These are phyloP conservation scores for Pleurotus giganteus DNA, from an alignment of 768 basidiomycete species.

Conservation along the genomic window DNA sequence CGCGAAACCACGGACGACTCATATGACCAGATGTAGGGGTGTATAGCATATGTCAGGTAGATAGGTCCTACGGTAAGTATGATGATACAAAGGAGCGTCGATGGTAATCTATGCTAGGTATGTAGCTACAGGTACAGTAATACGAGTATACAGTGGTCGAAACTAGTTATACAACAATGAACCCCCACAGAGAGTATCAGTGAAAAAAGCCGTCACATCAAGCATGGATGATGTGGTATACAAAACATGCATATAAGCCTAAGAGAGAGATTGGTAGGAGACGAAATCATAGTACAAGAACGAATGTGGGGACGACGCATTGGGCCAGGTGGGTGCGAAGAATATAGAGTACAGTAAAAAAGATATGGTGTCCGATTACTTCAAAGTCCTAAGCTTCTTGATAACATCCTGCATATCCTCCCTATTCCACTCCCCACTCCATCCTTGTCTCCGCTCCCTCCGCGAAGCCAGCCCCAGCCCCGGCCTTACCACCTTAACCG, in stretches of 20 bases:
- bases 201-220: background rate
- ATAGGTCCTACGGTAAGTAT: background rate
- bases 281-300: background rate
- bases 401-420: slow-evolving; percentile 26
- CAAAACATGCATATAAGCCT: background rate
- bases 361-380: slow-evolving; percentile 9
- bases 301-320: background rate
- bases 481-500: too few species aligned
- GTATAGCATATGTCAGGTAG: too few species aligned
- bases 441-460: slow-evolving; percentile 19
- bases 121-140: too few species aligned
- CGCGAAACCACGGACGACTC: too few species aligned
- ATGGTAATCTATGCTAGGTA: background rate
- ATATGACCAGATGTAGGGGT: too few species aligned
- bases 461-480: too few species aligned
- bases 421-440: slow-evolving; percentile 28
- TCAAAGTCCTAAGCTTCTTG: slow-evolving; percentile 20
- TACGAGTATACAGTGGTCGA: background rate
- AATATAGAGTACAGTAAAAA: background rate
- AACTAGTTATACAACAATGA: background rate
- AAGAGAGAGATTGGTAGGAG: background rate
- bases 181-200: background rate
- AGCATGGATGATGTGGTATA: background rate
- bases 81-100: background rate
- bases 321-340: background rate